A percentile compares a stretch with the other conserved stretches of the same genome.
Evolutionary conservation across 495 filamentous ascomycete species (phyloP).

Genomic region (Pseudevernia furfuracea): DNA sequence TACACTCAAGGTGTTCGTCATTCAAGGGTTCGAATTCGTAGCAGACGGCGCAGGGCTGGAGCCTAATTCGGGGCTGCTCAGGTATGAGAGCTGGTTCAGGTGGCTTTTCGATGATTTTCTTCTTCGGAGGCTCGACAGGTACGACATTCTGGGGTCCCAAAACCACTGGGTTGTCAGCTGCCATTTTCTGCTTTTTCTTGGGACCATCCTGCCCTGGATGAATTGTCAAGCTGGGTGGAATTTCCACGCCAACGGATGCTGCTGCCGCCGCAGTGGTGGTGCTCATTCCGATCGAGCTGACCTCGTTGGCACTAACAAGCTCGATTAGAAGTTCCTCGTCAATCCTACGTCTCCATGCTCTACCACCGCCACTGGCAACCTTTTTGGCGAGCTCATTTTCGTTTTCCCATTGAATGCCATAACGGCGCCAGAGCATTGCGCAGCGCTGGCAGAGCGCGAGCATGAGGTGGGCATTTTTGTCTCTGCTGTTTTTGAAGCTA

Average conservation of each 20-base stretch:
- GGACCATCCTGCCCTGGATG: slow-evolving; percentile 42
- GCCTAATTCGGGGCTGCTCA: slow-evolving; percentile 67
- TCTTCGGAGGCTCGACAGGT: slow-evolving; percentile 51
- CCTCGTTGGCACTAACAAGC: slow-evolving; percentile 50
- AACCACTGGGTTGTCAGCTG: slow-evolving; percentile 40
- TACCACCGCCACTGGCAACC: slow-evolving; percentile 70
- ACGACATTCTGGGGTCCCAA: slow-evolving; percentile 40
- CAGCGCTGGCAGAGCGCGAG: slow-evolving; percentile 85
- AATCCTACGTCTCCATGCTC: slow-evolving; percentile 76
- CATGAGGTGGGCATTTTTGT: slow-evolving; percentile 68
- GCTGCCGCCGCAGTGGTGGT: slow-evolving; percentile 41
- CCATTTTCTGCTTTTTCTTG: slow-evolving; percentile 54
- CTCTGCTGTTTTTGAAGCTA: slow-evolving; percentile 50
- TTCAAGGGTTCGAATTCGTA: slow-evolving; percentile 59
- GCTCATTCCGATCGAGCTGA: slow-evolving; percentile 42
- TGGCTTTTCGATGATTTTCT: slow-evolving; percentile 51
- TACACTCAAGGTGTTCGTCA: slow-evolving; percentile 68
- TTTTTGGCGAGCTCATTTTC: slow-evolving; percentile 91
- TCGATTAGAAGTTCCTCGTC: slow-evolving; percentile 90
- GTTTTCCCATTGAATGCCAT: slow-evolving; percentile 92
- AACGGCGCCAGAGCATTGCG: slow-evolving; percentile 85
- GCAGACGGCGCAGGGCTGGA: slow-evolving; percentile 81
- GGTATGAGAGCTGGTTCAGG: slow-evolving; percentile 53
- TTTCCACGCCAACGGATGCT: slow-evolving; percentile 37
- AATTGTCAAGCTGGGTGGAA: slow-evolving; percentile 36